Evolutionary conservation across 495 filamentous ascomycete species (phyloP), one percentile per base, ranked within the genome.

Genomic region (Aspergillus wentii): DNA sequence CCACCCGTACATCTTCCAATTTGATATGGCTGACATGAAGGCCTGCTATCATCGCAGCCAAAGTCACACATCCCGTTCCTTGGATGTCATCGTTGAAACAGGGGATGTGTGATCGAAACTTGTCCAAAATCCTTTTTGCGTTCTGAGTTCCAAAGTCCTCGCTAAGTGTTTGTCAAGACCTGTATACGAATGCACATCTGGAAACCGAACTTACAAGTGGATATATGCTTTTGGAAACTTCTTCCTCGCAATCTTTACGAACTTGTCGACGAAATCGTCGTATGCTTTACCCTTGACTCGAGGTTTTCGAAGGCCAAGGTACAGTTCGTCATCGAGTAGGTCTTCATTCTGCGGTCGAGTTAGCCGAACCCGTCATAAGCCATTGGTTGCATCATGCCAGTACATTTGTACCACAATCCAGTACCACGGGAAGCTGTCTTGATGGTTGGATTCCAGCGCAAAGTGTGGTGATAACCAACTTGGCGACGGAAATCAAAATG

Each of bases 31-130:
- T 77, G 13, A 94, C 77, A 36, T 86, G 74, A 9, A 88, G 60
- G 2, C 71, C 86, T 1, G 85, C 75, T 59, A 85, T 76, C 41
- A 95, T 81, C 0, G 82, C 88, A 0, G 88, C 88, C 3, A 94
- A 66, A 0, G 88, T 94, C 2, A 95, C 86, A 23, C 83, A 86
- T 0, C 89, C 88, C 1, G 89, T 95, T 2, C 88, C 88, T 55
- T 95, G 89, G 1, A 95, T 81, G 59, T 95, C 88, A 36, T 94
- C 88, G 43, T 94, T 95, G 70, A 95, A 92, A 56, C 88, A 94
- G 0, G 89, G 68, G 5, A 94, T 79, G 15, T 82, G 42, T 0
- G 79, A 65, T 4, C 78, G 68, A 46, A 87, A 94, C 22, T 74
- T 79, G 39, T 94, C 84, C 6, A 95, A 66, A 4, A 94, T 77